phyloP scores from a whole-genome alignment of 257 asterid genomes.

The Solanum rostratum region DNA sequence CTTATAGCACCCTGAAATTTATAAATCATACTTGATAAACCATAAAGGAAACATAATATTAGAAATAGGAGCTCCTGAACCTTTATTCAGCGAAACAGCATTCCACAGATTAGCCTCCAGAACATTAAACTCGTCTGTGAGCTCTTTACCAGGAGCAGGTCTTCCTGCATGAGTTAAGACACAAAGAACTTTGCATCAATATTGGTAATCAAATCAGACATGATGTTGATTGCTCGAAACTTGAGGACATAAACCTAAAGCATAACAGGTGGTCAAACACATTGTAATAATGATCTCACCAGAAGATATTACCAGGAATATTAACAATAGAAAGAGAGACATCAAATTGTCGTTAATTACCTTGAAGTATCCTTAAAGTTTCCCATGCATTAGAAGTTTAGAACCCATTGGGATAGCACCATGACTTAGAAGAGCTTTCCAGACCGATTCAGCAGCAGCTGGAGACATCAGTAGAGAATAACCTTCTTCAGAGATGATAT shows the following conservation, averaged over 20 bases:
- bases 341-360: conserved; percentile 13
- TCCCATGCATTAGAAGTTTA: conserved; percentile 86
- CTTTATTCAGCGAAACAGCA: conserved; percentile 84
- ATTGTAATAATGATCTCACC: background rate
- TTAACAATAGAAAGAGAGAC: background rate
- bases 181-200: background rate
- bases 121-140: conserved; percentile 81
- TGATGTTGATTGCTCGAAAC: background rate
- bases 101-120: conserved; percentile 94
- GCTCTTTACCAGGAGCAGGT: conserved; percentile 91
- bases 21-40: conserved; percentile 6
- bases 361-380: conserved; percentile 82
- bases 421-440: conserved; percentile 60
- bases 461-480: conserved; percentile 74
- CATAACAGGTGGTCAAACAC: background rate
- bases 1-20: conserved; percentile 74
- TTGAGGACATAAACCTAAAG: background rate
- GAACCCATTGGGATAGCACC: conserved; percentile 74
- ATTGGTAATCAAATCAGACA: background rate
- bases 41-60: background rate
- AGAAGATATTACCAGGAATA: background rate
- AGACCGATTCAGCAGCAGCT: conserved; percentile 44
- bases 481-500: conserved; percentile 65
- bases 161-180: conserved; percentile 48
- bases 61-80: conserved; percentile 11